These are phyloP conservation scores for Aureobasidium zeae DNA, from an alignment of 2,329 filamentous ascomycete genomes.

Conservation along the genomic window DNA sequence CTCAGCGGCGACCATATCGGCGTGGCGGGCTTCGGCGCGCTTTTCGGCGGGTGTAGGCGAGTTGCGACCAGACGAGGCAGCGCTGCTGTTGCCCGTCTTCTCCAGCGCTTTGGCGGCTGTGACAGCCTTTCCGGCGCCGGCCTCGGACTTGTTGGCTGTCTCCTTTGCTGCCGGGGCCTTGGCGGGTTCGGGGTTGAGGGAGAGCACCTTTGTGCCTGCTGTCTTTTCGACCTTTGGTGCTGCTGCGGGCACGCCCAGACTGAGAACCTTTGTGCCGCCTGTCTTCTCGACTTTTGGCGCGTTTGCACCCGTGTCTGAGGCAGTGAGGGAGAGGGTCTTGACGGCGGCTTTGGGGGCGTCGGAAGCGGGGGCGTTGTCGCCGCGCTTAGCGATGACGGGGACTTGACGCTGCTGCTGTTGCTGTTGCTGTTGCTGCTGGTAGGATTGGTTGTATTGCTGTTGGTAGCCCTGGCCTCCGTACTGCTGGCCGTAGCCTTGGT, in stretches of 20 bases:
- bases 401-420: slow-evolving; percentile 40
- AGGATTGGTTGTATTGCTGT: slow-evolving; percentile 25
- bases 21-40: slow-evolving; percentile 51
- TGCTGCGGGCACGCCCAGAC: slow-evolving; percentile 43
- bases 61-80: slow-evolving; percentile 57
- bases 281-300: slow-evolving; percentile 47
- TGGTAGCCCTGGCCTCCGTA: slow-evolving; percentile 19
- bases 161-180: slow-evolving; percentile 35
- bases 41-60: slow-evolving; percentile 55
- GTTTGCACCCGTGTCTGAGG: slow-evolving; percentile 37
- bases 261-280: slow-evolving; percentile 59
- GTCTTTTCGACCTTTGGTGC: slow-evolving; percentile 46
- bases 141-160: slow-evolving; percentile 34
- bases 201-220: slow-evolving; percentile 59
- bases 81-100: slow-evolving; percentile 64
- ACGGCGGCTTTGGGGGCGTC: slow-evolving; percentile 40
- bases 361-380: slow-evolving; percentile 42
- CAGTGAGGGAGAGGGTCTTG: slow-evolving; percentile 52
- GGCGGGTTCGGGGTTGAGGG: slow-evolving; percentile 42
- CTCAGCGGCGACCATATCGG: slow-evolving; percentile 76
- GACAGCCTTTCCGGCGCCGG: slow-evolving; percentile 73
- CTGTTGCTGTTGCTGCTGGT: slow-evolving; percentile 37
- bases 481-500: slow-evolving; percentile 21
- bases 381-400: slow-evolving; percentile 56
- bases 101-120: slow-evolving; percentile 82